Conservation (phyloP, 306 rosid species). For the Gynostemma pentaphyllum region DNA sequence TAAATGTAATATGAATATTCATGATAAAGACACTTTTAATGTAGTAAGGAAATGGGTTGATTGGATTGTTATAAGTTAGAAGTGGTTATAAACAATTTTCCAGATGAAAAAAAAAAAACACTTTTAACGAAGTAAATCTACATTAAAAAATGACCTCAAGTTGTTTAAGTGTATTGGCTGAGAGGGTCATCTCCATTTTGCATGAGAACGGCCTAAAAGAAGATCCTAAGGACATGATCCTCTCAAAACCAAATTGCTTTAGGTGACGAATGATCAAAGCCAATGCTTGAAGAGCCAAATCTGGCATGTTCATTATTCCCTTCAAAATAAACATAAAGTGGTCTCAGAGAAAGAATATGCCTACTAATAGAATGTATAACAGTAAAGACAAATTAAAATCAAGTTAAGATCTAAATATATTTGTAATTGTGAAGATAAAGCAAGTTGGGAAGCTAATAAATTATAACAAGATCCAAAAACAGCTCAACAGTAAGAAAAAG, state of each 20-base stretch:
- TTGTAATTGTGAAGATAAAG: slow-evolving; percentile 1
- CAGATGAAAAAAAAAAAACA: slow-evolving; percentile 11
- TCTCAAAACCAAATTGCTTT: slow-evolving; percentile 82
- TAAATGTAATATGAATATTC: no score
- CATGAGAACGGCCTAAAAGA: slow-evolving; percentile 73
- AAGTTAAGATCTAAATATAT: background rate
- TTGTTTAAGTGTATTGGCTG: slow-evolving; percentile 85
- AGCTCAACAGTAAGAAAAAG: slow-evolving; percentile 5
- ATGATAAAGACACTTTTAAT: no score
- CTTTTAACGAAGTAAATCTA: background rate
- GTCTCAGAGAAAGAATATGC: slow-evolving; percentile 4
- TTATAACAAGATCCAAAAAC: background rate
- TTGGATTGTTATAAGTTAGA: no score
- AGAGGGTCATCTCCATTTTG: slow-evolving; percentile 71
- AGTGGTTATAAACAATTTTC: slow-evolving; percentile 4
- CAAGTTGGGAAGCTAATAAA: background rate
- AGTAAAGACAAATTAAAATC: background rate
- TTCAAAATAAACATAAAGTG: slow-evolving; percentile 20
- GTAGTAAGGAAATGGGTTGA: no score
- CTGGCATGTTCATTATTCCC: slow-evolving; percentile 75
- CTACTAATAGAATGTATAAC: slow-evolving; percentile 10
- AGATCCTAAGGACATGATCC: slow-evolving; percentile 49
- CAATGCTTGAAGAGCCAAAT: slow-evolving; percentile 70
- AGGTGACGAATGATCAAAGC: slow-evolving; percentile 70
- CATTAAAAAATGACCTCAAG: slow-evolving; percentile 54